Conservation (phyloP, 225 moss, liverwort and hornwort genomes). For the Sphagnum contortum region DNA sequence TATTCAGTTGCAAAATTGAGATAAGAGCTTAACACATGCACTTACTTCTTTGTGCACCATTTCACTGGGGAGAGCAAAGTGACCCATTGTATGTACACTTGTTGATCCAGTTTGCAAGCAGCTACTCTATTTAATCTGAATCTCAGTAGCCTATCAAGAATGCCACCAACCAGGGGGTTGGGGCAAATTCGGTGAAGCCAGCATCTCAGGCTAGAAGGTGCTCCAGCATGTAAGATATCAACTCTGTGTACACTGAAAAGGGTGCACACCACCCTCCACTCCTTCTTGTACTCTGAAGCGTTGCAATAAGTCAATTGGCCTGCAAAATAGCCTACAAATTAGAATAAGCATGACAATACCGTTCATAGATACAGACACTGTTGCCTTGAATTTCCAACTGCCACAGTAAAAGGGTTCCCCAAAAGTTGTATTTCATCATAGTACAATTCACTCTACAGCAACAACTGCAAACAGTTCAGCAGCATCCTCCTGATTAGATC, state of each 20-base stretch:
- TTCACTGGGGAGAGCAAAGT: conserved; percentile 3
- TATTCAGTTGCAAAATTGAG: too few species aligned
- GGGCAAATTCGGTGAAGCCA: conserved; percentile 19
- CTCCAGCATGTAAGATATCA: conserved; percentile 32
- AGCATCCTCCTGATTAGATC: too few species aligned
- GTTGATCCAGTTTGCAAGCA: conserved; percentile 18
- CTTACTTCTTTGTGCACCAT: too few species aligned
- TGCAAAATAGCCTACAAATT: conserved; percentile 10
- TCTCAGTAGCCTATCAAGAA: conserved; percentile 26
- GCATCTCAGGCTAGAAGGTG: conserved; percentile 24
- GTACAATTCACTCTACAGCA: too few species aligned
- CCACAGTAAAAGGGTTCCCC: too few species aligned
- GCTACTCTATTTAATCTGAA: conserved; percentile 20
- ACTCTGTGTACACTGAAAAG: conserved; percentile 98
- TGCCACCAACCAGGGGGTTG: conserved; percentile 20
- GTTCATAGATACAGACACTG: too few species aligned
- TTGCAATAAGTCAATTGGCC: conserved; percentile 85
- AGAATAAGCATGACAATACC: too few species aligned
- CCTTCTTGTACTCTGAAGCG: conserved; percentile 93
- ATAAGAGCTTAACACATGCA: too few species aligned
- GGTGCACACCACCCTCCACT: conserved; percentile 79
- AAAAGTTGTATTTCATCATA: too few species aligned
- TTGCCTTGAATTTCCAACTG: too few species aligned
- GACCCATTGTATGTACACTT: conserved; percentile 41
- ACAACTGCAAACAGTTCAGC: too few species aligned